These are phyloP conservation scores for Silene conica DNA, from an alignment of 148 eudicot genomes.

Conservation along the genomic window DNA sequence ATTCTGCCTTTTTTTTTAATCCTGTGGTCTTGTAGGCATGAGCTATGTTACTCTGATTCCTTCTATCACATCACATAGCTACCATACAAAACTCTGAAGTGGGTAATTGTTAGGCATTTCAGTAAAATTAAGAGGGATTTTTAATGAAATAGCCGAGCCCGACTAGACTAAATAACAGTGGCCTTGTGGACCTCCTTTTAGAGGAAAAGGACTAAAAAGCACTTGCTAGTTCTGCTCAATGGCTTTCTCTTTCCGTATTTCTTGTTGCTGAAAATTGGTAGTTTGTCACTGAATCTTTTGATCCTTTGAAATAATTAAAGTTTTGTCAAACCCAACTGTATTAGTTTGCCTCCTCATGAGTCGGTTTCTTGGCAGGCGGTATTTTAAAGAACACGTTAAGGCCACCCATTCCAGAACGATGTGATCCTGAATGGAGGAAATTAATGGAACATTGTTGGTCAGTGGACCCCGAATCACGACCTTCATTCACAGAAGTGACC, in stretches of 20 bases:
- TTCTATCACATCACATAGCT: not conserved
- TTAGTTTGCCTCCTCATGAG: not conserved
- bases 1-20: too few species aligned
- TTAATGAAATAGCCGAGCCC: too few species aligned
- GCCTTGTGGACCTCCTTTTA: too few species aligned
- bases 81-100: not conserved
- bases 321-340: not conserved
- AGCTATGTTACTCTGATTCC: not conserved
- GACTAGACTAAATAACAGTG: too few species aligned
- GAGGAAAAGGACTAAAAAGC: not conserved
- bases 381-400: conserved; percentile 81
- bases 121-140: too few species aligned
- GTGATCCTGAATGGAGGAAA: conserved; percentile 76
- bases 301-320: not conserved
- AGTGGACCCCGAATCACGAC: conserved; percentile 58
- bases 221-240: not conserved
- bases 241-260: conserved; percentile 5
- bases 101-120: too few species aligned
- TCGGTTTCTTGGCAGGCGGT: conserved; percentile 47
- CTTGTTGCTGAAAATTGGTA: not conserved
- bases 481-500: conserved; percentile 75
- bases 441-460: conserved; percentile 94
- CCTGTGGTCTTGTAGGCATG: not conserved
- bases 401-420: conserved; percentile 64
- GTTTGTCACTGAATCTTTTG: not conserved